Evolutionary conservation across 768 basidiomycete species (phyloP), one percentile per base, ranked within the genome.

Genomic region (Tricholoma matsutake): DNA sequence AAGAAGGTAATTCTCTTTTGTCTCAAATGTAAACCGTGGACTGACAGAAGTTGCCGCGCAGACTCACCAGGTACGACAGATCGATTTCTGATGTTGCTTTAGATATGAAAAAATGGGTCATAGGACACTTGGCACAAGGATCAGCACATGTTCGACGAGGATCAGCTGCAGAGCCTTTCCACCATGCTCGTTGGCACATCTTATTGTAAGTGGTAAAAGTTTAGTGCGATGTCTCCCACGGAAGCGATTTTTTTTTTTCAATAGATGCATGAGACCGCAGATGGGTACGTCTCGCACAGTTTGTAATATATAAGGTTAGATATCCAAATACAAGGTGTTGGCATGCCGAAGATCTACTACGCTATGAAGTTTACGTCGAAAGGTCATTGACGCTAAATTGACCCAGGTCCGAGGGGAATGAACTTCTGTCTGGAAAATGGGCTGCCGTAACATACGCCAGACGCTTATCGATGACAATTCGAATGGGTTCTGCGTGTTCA

Each of bases 91-190:
- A 53, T 29, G 55, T 57, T 63, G 63, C 56, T 63, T 55, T 39
- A 54, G 54, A 39, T 64, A 64, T 61, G 61, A 54, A 43, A 58
- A 54, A 43, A 58, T 37, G 32, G 57, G 63, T 68, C 66, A 63
- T 71, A 94, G 87, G 94, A 96, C 70, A 93, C 91, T 35, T 94
- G 92, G 92, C 91, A 92, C 68, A 91, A 89, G 68, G 94, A 96
- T 73, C 91, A 94, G 69, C 80, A 84, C 55, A 80, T 83, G 56
- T 96, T 96, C 72, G 86, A 92, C 68, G 94, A 96, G 73, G 94
- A 96, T 68, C 94, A 95, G 68, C 73, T 95, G 54, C 89, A 92
- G 71, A 89, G 86, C 65, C 82, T 96, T 65, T 91, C 92, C 25
- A 87, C 88, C 39, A 94, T 95, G 86, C 79, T 96, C 37, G 91